Base-by-base conservation (phyloP, 495 filamentous ascomycete species). In the Talaromyces ruber region DNA sequence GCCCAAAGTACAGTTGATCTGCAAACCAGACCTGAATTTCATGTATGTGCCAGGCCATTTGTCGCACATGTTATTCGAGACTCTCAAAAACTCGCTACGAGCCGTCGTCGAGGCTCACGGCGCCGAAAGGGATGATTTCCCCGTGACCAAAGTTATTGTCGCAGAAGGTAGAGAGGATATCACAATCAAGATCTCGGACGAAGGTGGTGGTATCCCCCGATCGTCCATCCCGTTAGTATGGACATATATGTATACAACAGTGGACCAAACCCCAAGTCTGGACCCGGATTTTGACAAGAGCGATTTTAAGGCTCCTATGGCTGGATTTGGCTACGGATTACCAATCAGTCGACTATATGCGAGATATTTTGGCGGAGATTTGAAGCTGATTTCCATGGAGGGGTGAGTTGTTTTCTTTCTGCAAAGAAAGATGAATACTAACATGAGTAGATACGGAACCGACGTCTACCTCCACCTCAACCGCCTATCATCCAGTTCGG, bases 171-270 rank as follows among this genome's bases (percentile, higher is more conserved):
- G 92, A 67, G 94, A 98, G 77, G 94, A 98, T 65, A 98, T 98
- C 66, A 98, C 94, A 2, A 96, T 98, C 78, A 98, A 98, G 75
- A 83, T 98, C 59, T 91, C 88, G 11, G 94, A 98, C 71, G 94
- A 98, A 73, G 94, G 94, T 50, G 94, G 94, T 64, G 94, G 94
- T 50, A 97, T 98, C 26, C 91, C 93, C 0, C 83, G 94, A 60
- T 91, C 87, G 64, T 81, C 90, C 30, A 97, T 98, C 60, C 95
- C 95, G 9, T 81, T 98, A 7, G 94, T 98, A 16, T 98, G 94
- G 94, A 98, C 94, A 26, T 98, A 98, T 70, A 98, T 98, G 94
- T 98, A 98, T 69, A 98, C 94, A 21, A 98, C 94, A 9, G 93
- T 98, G 47, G 94, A 97, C 73, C 86, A 92, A 62, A 97, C 94